These are phyloP conservation scores for Petrea volubilis DNA, from an alignment of 257 asterid species.

Conservation along the genomic window DNA sequence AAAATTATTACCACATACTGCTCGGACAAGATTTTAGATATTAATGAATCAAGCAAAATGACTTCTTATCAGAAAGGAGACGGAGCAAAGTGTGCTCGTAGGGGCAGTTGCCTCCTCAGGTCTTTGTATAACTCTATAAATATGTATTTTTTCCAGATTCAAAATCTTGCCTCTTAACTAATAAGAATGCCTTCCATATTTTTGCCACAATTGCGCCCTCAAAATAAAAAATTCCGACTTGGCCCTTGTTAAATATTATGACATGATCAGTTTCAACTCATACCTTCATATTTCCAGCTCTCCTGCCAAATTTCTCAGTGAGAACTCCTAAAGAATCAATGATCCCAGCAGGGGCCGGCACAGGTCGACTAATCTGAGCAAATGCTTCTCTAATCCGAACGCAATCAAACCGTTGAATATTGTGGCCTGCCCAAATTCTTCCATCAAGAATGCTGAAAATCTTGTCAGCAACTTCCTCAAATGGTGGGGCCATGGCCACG, in stretches of 20 bases:
- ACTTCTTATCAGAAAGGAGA: too few relatives aligned
- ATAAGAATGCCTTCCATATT: too few relatives aligned
- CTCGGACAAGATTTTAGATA: too few relatives aligned
- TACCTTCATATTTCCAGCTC: slow-evolving; percentile 99
- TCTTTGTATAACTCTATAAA: neutral
- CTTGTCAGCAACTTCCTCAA: slow-evolving; percentile 70
- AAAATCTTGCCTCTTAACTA: neutral
- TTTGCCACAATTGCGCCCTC: too few relatives aligned
- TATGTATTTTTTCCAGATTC: neutral
- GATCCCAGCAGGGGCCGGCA: slow-evolving; percentile 69
- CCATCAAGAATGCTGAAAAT: slow-evolving; percentile 77
- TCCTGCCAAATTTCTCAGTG: slow-evolving; percentile 67
- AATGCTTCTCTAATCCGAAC: slow-evolving; percentile 78
- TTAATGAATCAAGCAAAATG: too few relatives aligned
- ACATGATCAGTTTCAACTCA: too few relatives aligned
- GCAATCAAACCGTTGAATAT: slow-evolving; percentile 81
- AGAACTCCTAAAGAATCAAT: slow-evolving; percentile 81
- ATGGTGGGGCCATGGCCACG: slow-evolving; percentile 65
- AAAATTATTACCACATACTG: neutral
- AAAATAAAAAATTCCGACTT: too few relatives aligned
- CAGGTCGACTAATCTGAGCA: slow-evolving; percentile 51
- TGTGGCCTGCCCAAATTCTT: slow-evolving; percentile 96
- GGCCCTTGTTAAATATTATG: too few relatives aligned
- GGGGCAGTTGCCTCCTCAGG: too few relatives aligned
- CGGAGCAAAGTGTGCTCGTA: too few relatives aligned